Conservation (phyloP, 306 rosid genomes). For the Vigna radiata region DNA sequence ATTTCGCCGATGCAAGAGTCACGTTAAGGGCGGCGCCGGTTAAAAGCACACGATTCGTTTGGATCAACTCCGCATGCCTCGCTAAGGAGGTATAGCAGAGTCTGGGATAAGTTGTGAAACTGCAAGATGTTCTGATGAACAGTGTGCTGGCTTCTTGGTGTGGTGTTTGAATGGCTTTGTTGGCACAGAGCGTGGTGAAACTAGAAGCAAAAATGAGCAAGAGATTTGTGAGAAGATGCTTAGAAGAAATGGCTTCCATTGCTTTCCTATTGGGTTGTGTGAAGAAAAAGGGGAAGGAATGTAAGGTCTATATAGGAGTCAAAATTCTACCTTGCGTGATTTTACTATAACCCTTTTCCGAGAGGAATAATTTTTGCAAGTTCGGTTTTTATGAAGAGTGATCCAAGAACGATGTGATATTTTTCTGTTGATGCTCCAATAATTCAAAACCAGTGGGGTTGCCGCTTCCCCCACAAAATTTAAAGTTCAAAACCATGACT, state of each 20-base stretch:
- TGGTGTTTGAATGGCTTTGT: conserved; percentile 23
- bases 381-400: not conserved
- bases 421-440: not conserved
- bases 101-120: conserved; percentile 65
- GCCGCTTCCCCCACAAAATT: conserved; percentile 7
- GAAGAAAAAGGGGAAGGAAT: conserved; percentile 34
- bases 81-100: conserved; percentile 72
- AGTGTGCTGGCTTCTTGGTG: conserved; percentile 44
- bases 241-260: conserved; percentile 48
- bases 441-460: conserved; percentile 36
- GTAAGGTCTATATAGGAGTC: conserved; percentile 21
- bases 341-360: not conserved
- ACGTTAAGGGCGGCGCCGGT: conserved; percentile 66
- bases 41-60: conserved; percentile 56
- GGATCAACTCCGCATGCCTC: conserved; percentile 61
- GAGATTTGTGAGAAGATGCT: conserved; percentile 35
- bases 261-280: not conserved
- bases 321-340: not conserved
- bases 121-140: conserved; percentile 77
- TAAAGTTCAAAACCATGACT: conserved; percentile 1
- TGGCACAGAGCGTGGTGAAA: conserved; percentile 27
- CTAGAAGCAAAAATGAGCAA: conserved; percentile 10
- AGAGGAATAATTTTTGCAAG: not conserved
- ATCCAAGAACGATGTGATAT: not conserved
- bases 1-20: conserved; percentile 59